Base-by-base conservation (phyloP, 2,329 filamentous ascomycete genomes). In the Colletotrichum australisinense region DNA sequence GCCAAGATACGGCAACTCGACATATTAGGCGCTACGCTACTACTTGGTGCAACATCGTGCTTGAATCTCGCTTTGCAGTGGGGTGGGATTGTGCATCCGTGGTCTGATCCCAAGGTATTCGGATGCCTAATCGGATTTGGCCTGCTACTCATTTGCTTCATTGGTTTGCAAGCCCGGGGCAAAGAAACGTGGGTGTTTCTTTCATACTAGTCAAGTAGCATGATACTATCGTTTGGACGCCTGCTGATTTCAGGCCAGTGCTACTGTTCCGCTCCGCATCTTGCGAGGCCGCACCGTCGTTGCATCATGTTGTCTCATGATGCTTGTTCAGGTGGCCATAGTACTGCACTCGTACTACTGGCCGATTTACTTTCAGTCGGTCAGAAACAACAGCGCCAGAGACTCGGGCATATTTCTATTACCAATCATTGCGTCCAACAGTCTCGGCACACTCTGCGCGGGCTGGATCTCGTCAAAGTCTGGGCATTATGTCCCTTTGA, bases 1-100 rank as follows among this genome's bases (percentile, higher is more conserved):
- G 19, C 12, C 14, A 63, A 63, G 60, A 28, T 63, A 26, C 60
- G 60, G n/a, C 60, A 1, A 98, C 38, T 42, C 38, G 38, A 42
- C 5, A 42, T 42, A 2, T 14, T 42, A 3, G 38, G 38, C 38
- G 38, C 38, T 19, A 8, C 6, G 16, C 16, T 42, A 42, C 38
- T 42, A 3, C 38, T 42, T 5, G 16, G 38, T 42, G 38, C 38
- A 42, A 42, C 38, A 8, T 42, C 38, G 4, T 42, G 16, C 3
- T 19, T 42, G 38, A 42, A 42, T 7, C 38, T 42, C 16, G 38
- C 38, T 42, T 8, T 42, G 1, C 38, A 19, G 16, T 42, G 38
- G 38, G 38, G 38, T 7, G 38, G 38, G 3, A 42, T 42, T 42
- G 38, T 19, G 16, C 7, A 42, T 19, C 38, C 16, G 16, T 42